Evolutionary conservation across 192 early-diverging fungal species (phyloP).

Genomic region (Coemansia sp.): DNA sequence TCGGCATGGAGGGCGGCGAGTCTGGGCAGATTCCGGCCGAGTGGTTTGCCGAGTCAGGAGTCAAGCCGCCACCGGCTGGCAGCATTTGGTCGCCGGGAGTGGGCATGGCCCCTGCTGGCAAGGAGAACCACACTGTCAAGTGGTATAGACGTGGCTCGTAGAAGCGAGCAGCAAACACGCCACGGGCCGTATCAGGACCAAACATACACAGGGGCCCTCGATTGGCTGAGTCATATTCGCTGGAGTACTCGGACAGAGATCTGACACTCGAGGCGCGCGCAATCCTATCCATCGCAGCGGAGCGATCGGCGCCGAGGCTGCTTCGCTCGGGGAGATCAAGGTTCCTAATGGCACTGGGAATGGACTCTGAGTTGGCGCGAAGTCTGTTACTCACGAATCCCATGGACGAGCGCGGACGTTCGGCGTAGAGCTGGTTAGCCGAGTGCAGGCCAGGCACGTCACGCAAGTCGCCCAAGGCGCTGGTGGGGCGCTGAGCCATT

Average conservation of each 20-base stretch:
- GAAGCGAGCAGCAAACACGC: conserved; percentile 14
- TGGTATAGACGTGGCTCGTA: conserved; percentile 8
- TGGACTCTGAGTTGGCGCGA: background rate
- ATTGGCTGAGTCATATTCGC: background rate
- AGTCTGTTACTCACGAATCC: conserved; percentile 4
- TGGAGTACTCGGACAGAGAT: background rate
- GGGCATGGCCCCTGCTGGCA: conserved; percentile 2
- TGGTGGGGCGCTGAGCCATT: conserved; percentile 6
- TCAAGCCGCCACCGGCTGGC: background rate
- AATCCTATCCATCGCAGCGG: background rate
- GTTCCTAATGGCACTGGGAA: background rate
- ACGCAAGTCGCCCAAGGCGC: conserved; percentile 5
- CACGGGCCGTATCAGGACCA: conserved; percentile 9
- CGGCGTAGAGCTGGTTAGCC: background rate
- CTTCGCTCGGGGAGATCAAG: background rate
- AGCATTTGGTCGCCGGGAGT: background rate
- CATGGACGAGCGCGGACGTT: conserved; percentile 25
- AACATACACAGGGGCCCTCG: conserved; percentile 8
- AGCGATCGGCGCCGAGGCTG: background rate
- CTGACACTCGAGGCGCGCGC: background rate
- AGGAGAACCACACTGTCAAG: conserved; percentile 16
- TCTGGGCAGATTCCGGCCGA: background rate
- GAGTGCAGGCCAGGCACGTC: background rate
- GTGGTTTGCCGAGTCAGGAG: background rate
- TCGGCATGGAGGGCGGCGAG: background rate